Evolutionary conservation across 1,139 yeast genomes (phyloP).

Genomic region (Lodderomyces orthopsilosis): DNA sequence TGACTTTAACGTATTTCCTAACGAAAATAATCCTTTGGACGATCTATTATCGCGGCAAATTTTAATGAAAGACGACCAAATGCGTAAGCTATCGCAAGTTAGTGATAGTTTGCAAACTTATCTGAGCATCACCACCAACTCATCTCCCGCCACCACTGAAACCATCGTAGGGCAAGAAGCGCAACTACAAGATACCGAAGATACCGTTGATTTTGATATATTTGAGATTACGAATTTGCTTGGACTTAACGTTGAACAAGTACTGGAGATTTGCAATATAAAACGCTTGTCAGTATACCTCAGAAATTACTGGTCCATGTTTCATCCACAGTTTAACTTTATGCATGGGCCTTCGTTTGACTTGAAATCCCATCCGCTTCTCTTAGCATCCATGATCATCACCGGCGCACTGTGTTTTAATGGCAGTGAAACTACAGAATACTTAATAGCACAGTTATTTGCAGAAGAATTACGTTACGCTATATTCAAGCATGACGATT

Average conservation of each 20-base stretch:
- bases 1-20: conserved; percentile 30
- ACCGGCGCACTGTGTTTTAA: conserved; percentile 42
- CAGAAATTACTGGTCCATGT: conserved; percentile 43
- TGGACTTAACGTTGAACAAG: background rate
- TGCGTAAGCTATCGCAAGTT: conserved; percentile 1
- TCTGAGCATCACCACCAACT: conserved; percentile 21
- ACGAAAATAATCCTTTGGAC: conserved; percentile 40
- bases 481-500: conserved; percentile 57
- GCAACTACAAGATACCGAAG: background rate
- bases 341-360: conserved; percentile 64
- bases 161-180: conserved; percentile 18
- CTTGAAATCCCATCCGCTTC: conserved; percentile 50
- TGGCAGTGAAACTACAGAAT: background rate
- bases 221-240: background rate
- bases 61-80: conserved; percentile 2
- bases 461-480: conserved; percentile 64
- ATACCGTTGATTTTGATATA: background rate
- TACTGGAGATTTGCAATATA: background rate
- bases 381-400: conserved; percentile 55
- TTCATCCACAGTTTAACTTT: conserved; percentile 62
- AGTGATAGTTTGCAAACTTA: background rate
- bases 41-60: conserved; percentile 24
- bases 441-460: conserved; percentile 21
- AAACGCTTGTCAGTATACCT: background rate
- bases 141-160: conserved; percentile 38